Base-by-base conservation (phyloP, 441 rosid species). In the Capsella rubella region DNA sequence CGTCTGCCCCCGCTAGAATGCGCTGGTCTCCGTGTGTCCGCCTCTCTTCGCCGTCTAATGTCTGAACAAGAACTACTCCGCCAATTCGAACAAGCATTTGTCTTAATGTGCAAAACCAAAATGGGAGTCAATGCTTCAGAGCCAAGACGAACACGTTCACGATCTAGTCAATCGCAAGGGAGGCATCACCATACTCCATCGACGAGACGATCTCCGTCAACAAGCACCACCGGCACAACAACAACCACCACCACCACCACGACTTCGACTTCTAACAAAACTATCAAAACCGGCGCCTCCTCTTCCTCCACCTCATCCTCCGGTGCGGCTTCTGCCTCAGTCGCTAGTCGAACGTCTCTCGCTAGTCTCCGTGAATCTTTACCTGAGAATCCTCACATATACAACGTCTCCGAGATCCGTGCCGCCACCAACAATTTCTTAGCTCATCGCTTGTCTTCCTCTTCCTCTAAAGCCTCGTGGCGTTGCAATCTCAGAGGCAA, bases 341-440 rank as follows among this genome's bases (percentile, higher is more conserved):
- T 25, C 62, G 78, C 85, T 0, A 79, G 84, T 74, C 80, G 82
- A 4, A 35, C 89, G 67, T 87, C 97, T 7, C 89, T 90, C 67
- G 76, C 97, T 67, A 81, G 87, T 82, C 86, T 91, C 83, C 90
- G 91, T 16, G 83, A 79, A 2, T 81, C 85, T 32, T 66, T 93
- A 68, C 83, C 97, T 11, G 89, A 93, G 61, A 89, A 75, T 43
- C 90, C 95, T 27, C 87, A 84, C 75, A 83, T 93, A 79, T 93
- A 93, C 85, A 82, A 82, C 78, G 74, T 91, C 84, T 64, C 90
- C 73, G 98, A 91, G 68, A 86, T 93, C 21, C 92, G 96, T 29
- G 29, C 87, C 40, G 93, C 97, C 78, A 93, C 98, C 63, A 91
- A 91, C 85, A 89, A 86, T 56, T 93, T 93, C 93, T 89, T 93